Conservation (phyloP, 2,329 filamentous ascomycete species). For the Zymoseptoria ardabiliae region DNA sequence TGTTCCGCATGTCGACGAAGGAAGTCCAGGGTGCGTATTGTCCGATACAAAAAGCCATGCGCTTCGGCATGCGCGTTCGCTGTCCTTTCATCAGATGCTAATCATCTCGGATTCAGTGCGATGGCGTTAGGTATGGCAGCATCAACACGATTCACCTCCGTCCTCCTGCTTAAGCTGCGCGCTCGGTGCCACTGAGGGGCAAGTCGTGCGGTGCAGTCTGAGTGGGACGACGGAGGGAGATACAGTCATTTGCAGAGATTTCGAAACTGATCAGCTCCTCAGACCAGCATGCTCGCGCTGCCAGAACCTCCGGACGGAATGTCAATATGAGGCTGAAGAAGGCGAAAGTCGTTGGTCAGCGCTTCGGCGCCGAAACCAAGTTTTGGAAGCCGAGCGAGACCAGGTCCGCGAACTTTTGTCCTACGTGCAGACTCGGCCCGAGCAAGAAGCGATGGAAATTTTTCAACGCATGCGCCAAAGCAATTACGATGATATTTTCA, state of each 20-base stretch:
- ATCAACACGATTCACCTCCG: neutral
- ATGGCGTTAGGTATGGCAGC: slow-evolving; percentile 20
- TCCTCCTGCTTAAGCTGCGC: too few relatives aligned
- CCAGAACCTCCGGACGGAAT: slow-evolving; percentile 24
- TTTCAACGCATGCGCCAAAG: slow-evolving; percentile 23
- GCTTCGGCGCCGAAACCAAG: slow-evolving; percentile 25
- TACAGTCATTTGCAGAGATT: neutral
- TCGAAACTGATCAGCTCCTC: neutral
- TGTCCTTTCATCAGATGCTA: slow-evolving; percentile 1
- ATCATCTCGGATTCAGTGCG: slow-evolving; percentile 17
- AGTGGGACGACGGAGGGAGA: too few relatives aligned
- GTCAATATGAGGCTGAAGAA: slow-evolving; percentile 28
- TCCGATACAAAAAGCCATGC: neutral
- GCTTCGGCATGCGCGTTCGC: neutral
- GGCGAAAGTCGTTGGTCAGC: slow-evolving; percentile 30
- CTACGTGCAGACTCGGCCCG: slow-evolving; percentile 22
- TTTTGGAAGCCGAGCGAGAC: slow-evolving; percentile 25
- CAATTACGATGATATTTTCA: slow-evolving; percentile 18
- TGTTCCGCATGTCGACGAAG: slow-evolving; percentile 23
- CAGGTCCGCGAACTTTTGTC: slow-evolving; percentile 24
- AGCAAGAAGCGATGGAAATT: slow-evolving; percentile 24
- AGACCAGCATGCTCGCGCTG: slow-evolving; percentile 28
- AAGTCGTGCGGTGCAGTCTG: too few relatives aligned
- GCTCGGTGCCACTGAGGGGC: too few relatives aligned
- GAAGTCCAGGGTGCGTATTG: slow-evolving; percentile 21